Percentiles rank a stretch among this genome's conserved stretches.
These are phyloP conservation scores for Phaeosphaeria sp. DNA, from an alignment of 2,329 filamentous ascomycete genomes.

Conservation along the genomic window DNA sequence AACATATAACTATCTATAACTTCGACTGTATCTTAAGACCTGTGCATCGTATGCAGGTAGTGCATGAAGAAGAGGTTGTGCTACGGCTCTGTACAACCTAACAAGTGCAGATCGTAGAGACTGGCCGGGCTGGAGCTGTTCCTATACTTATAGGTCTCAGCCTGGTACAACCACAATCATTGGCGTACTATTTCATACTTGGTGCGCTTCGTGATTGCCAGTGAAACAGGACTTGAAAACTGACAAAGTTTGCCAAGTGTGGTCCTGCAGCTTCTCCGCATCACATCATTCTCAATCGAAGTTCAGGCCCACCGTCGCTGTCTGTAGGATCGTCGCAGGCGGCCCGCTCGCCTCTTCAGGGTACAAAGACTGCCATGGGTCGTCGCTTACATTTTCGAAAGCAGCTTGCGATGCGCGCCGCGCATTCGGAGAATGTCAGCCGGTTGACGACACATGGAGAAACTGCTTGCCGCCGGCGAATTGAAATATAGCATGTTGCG, in stretches of 20 bases:
- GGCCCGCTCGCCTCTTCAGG: neutral
- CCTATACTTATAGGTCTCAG: neutral
- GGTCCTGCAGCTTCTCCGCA: neutral
- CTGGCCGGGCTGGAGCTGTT: neutral
- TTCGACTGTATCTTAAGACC: neutral
- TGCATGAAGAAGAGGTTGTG: neutral
- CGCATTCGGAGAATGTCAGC: neutral
- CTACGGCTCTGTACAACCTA: neutral
- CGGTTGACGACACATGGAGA: neutral
- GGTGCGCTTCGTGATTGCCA: neutral
- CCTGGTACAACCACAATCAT: neutral
- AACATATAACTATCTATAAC: neutral
- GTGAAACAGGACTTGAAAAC: neutral
- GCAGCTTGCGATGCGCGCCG: slow-evolving; percentile 17
- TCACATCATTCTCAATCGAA: neutral
- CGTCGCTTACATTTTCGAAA: slow-evolving; percentile 18
- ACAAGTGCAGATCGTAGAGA: neutral
- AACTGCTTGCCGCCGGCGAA: neutral
- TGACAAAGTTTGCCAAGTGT: neutral
- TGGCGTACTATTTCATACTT: neutral
- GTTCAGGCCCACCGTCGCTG: neutral
- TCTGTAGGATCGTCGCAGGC: neutral
- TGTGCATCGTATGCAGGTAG: neutral
- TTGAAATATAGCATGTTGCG: neutral
- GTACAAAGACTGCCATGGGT: neutral